Conservation (phyloP, 352 stramenopile genomes). For the Phytophthora cajani region DNA sequence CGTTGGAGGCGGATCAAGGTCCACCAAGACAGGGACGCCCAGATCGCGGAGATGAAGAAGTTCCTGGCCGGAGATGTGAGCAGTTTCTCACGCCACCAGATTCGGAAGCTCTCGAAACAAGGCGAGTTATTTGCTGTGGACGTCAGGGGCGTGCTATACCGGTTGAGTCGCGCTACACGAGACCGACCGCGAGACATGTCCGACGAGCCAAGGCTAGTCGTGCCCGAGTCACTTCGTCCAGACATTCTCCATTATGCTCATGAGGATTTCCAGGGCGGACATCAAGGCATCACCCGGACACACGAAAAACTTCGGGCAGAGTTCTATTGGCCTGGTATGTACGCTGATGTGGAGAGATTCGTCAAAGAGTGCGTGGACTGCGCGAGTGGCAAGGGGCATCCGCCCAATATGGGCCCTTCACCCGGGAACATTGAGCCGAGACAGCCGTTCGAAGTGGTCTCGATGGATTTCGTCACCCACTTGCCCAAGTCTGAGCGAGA, state of each 20-base stretch:
- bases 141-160: not conserved
- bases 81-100: not conserved
- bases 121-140: not conserved
- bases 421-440: conserved; percentile 6
- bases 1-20: conserved; percentile 5
- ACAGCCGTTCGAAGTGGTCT: conserved; percentile 12
- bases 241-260: not conserved
- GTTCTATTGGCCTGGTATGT: not conserved
- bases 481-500: not conserved
- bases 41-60: not conserved
- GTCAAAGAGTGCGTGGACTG: not conserved
- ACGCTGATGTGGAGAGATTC: not conserved
- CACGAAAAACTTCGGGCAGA: not conserved
- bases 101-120: not conserved
- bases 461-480: conserved; percentile 21
- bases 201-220: not conserved
- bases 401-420: not conserved
- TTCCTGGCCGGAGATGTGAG: conserved; percentile 3
- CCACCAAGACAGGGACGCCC: not conserved
- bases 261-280: not conserved
- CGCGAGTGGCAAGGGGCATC: not conserved
- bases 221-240: not conserved
- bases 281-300: not conserved
- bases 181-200: not conserved
- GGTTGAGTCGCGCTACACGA: not conserved